Percentiles rank a stretch among this genome's conserved stretches.
Evolutionary conservation across 2,329 filamentous ascomycete genomes (phyloP).

Genomic region (Biscogniauxia marginata): DNA sequence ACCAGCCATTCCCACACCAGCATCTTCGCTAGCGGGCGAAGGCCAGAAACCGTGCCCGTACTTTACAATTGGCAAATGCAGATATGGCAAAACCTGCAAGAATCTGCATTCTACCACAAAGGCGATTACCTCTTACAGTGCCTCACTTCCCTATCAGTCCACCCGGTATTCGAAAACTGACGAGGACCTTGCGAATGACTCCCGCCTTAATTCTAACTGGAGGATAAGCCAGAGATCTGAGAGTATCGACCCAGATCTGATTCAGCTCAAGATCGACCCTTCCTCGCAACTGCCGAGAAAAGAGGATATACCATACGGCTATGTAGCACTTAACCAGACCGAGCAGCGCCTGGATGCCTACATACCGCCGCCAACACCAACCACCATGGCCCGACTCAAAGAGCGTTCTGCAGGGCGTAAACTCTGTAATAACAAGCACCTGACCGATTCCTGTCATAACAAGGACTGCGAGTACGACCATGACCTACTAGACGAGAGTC

Average conservation of each 20-base stretch:
- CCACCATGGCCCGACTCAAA: constrained; percentile 20
- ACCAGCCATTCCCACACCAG: constrained; percentile 1
- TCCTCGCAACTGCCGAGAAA: constrained; percentile 21
- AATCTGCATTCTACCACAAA: constrained; percentile 22
- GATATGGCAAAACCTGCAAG: constrained; percentile 30
- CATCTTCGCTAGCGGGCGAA: constrained; percentile 5
- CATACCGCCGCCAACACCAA: constrained; percentile 18
- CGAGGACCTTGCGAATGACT: constrained; percentile 5
- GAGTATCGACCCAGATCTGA: constrained; percentile 1
- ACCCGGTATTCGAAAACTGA: constrained; percentile 9
- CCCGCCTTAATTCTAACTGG: constrained; percentile 3
- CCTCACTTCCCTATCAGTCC: constrained; percentile 2
- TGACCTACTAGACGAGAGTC: constrained; percentile 22
- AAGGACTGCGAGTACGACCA: constrained; percentile 32
- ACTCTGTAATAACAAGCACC: constrained; percentile 31
- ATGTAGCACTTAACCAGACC: constrained; percentile 28
- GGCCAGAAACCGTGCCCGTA: constrained; percentile 27
- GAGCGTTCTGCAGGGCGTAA: constrained; percentile 20
- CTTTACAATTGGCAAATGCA: constrained; percentile 29
- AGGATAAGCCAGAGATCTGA: constrained; percentile 3
- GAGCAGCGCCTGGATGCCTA: constrained; percentile 31
- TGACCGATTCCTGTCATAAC: constrained; percentile 23
- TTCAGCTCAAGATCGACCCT: constrained; percentile 1
- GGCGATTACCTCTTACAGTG: not conserved
- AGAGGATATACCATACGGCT: constrained; percentile 26